Conservation (phyloP, 1,284 basidiomycete species). For the Tausonia pullulans region DNA sequence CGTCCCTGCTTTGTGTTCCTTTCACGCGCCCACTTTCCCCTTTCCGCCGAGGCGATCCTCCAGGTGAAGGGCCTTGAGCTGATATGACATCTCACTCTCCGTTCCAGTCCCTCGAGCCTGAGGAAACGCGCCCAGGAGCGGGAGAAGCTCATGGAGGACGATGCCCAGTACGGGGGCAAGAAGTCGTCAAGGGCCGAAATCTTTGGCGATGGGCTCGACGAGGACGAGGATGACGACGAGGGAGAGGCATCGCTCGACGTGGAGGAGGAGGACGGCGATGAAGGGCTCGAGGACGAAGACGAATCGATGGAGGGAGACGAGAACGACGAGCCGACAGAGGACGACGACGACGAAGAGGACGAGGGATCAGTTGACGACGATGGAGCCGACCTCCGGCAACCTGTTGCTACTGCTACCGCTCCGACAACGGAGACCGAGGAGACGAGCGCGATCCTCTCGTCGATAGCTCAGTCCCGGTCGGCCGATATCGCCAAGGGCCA, state of each 20-base stretch:
- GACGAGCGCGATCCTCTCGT: conserved; percentile 22
- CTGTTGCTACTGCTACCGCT: not conserved
- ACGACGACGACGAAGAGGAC: conserved; percentile 23
- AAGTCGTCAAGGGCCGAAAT: conserved; percentile 20
- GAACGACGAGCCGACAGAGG: not conserved
- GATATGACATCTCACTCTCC: not conserved
- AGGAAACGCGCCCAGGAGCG: conserved; percentile 3
- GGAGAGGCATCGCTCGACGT: not conserved
- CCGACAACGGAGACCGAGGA: conserved; percentile 21
- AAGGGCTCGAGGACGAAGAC: not conserved
- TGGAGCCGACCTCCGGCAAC: not conserved
- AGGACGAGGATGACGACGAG: conserved; percentile 8
- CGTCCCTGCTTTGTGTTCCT: not conserved
- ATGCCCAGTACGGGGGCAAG: conserved; percentile 14
- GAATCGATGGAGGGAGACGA: conserved; percentile 10
- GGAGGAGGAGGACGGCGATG: conserved; percentile 14
- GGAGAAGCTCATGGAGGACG: conserved; percentile 5
- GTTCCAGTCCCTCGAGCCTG: not conserved
- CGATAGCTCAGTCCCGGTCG: conserved; percentile 12
- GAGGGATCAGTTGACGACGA: conserved; percentile 20
- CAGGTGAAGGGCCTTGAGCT: not conserved
- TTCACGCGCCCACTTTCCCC: not conserved
- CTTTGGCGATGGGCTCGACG: conserved; percentile 12
- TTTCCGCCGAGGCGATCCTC: not conserved
- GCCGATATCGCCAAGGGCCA: conserved; percentile 13